Evolutionary conservation across 176 grass and related monocot species (phyloP).

Genomic region (Avena atlantica): DNA sequence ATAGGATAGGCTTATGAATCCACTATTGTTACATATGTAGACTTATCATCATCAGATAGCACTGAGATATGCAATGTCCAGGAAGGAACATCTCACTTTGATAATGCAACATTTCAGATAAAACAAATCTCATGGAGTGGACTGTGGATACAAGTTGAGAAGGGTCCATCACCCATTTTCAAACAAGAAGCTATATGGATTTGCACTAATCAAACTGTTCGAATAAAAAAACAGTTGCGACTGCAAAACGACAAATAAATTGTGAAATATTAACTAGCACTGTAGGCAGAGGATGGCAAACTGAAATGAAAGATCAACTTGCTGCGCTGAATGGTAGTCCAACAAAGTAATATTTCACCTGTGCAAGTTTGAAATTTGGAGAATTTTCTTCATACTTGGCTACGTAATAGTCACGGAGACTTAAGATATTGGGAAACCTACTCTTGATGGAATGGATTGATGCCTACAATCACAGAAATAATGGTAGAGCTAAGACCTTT

Average conservation of each 20-base stretch:
- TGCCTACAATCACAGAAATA: slow-evolving; percentile 62
- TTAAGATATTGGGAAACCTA: slow-evolving; percentile 87
- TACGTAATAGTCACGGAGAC: slow-evolving; percentile 83
- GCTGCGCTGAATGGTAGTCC: not conserved
- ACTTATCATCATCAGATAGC: slow-evolving; percentile 6
- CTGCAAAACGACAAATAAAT: slow-evolving; percentile 12
- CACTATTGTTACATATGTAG: not conserved
- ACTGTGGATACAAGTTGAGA: not conserved
- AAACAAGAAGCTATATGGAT: slow-evolving; percentile 28
- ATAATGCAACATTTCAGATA: slow-evolving; percentile 1
- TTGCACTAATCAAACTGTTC: slow-evolving; percentile 22
- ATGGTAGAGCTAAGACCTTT: slow-evolving; percentile 32
- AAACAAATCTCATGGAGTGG: slow-evolving; percentile 26
- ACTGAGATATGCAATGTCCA: not conserved
- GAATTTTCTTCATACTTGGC: slow-evolving; percentile 99
- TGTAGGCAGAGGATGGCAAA: not conserved
- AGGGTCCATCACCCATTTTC: not conserved
- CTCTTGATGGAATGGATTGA: slow-evolving; percentile 99
- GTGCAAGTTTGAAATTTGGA: slow-evolving; percentile 93
- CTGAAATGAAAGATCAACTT: slow-evolving; percentile 2
- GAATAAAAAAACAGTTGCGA: not conserved
- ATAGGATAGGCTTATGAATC: not conserved
- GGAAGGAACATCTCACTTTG: not conserved
- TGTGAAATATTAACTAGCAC: slow-evolving; percentile 6
- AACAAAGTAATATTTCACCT: slow-evolving; percentile 53